These are phyloP conservation scores for Schwanniomyces yamadae DNA, from an alignment of 805 yeast genomes.

Conservation along the genomic window DNA sequence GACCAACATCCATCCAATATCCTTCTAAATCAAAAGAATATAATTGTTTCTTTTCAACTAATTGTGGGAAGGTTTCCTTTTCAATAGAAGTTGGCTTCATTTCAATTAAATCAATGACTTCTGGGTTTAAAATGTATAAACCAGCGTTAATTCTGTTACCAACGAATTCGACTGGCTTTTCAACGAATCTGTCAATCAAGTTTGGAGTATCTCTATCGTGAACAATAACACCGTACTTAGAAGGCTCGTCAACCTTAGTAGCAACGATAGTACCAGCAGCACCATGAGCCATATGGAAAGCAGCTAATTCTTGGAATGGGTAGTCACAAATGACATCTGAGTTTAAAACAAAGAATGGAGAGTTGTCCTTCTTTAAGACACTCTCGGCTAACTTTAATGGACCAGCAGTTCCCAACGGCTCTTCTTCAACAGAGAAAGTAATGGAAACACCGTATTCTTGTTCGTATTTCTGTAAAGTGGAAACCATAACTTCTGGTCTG, in stretches of 20 bases:
- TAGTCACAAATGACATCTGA: conserved; percentile 98
- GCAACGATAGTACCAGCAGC: conserved; percentile 99
- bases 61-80: conserved; percentile 98
- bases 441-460: conserved; percentile 89
- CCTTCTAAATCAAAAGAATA: conserved; percentile 98
- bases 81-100: conserved; percentile 98
- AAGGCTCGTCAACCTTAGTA: conserved; percentile 99
- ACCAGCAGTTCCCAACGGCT: conserved; percentile 99
- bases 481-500: conserved; percentile 99
- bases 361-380: conserved; percentile 86
- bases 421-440: conserved; percentile 97
- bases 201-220: conserved; percentile 93
- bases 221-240: conserved; percentile 99
- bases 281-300: conserved; percentile 93
- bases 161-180: conserved; percentile 98
- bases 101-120: conserved; percentile 93
- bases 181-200: conserved; percentile 97
- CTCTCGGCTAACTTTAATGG: conserved; percentile 97
- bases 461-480: conserved; percentile 91
- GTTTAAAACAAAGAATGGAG: conserved; percentile 97
- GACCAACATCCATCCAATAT: conserved; percentile 99
- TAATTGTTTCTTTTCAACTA: conserved; percentile 84
- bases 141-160: conserved; percentile 99
- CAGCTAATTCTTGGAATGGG: conserved; percentile 90
- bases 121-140: conserved; percentile 95